A percentile compares a stretch with the other conserved stretches of the same genome.
These are phyloP conservation scores for Calonectria honghensis DNA, from an alignment of 2,329 filamentous ascomycete species.

Conservation along the genomic window DNA sequence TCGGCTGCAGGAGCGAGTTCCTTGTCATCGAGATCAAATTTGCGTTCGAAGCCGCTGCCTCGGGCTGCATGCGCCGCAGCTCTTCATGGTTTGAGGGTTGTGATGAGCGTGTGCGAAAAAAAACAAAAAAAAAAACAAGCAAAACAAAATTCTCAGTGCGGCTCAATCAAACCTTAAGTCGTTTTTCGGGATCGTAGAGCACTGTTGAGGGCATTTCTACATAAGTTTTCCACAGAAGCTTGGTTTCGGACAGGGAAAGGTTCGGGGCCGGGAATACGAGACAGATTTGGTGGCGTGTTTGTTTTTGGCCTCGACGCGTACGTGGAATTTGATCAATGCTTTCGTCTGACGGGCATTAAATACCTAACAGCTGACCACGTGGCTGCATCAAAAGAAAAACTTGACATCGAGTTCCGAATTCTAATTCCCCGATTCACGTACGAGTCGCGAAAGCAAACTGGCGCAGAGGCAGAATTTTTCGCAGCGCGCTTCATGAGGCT, in stretches of 20 bases:
- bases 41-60: conserved; percentile 7
- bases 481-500: background rate
- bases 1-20: conserved; percentile 27
- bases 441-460: background rate
- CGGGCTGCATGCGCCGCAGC: conserved; percentile 34
- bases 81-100: conserved; percentile 19
- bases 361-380: conserved; percentile 14
- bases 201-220: background rate
- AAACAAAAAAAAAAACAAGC: background rate
- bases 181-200: background rate
- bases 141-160: background rate
- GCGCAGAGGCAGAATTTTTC: background rate
- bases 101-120: conserved; percentile 22
- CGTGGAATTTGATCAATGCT: background rate
- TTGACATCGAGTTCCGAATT: background rate
- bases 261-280: background rate
- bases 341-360: background rate
- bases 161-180: conserved; percentile 1
- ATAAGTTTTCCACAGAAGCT: too few relatives aligned
- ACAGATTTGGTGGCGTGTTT: background rate
- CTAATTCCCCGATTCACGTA: background rate
- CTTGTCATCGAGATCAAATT: conserved; percentile 23
- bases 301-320: background rate
- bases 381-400: background rate
- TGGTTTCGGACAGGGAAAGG: background rate